Percentiles rank a stretch among this genome's conserved stretches.
phyloP scores from a whole-genome alignment of 768 basidiomycete species.

The Amanita thiersii region DNA sequence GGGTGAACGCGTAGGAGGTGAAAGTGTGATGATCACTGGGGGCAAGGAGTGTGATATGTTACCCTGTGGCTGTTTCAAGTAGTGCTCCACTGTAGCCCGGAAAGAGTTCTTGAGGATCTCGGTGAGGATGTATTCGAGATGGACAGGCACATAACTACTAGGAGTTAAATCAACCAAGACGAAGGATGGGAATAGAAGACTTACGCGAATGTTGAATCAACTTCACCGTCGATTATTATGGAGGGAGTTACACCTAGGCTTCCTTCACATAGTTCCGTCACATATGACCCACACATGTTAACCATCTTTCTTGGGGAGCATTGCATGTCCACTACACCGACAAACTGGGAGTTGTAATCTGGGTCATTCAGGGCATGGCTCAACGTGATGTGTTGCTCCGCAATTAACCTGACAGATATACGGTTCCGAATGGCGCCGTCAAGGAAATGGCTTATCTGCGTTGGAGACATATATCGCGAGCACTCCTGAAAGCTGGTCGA shows the following conservation, averaged over 20 bases:
- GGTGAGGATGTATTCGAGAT: conserved; percentile 86
- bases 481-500: conserved; percentile 74
- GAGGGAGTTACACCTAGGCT: conserved; percentile 67
- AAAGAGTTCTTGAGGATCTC: conserved; percentile 90
- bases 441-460: conserved; percentile 72
- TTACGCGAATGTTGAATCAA: conserved; percentile 71
- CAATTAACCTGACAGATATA: conserved; percentile 81
- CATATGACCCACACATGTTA: conserved; percentile 74
- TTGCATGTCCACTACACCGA: conserved; percentile 68
- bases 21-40: conserved; percentile 66
- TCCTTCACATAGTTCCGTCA: conserved; percentile 76
- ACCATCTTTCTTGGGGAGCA: conserved; percentile 73
- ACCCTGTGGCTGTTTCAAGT: conserved; percentile 34
- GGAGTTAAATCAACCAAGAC: conserved; percentile 6
- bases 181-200: conserved; percentile 20
- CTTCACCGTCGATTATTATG: conserved; percentile 63
- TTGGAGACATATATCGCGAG: conserved; percentile 72
- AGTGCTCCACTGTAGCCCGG: conserved; percentile 79
- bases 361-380: conserved; percentile 54
- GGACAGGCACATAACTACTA: conserved; percentile 76
- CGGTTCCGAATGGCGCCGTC: conserved; percentile 82
- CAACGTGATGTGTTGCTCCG: conserved; percentile 85
- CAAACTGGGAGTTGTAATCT: conserved; percentile 28
- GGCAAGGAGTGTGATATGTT: conserved; percentile 34
- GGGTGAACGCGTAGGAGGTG: conserved; percentile 34